These are phyloP conservation scores for Ustilago tritici DNA, from an alignment of 1,284 basidiomycete genomes.

Conservation along the genomic window DNA sequence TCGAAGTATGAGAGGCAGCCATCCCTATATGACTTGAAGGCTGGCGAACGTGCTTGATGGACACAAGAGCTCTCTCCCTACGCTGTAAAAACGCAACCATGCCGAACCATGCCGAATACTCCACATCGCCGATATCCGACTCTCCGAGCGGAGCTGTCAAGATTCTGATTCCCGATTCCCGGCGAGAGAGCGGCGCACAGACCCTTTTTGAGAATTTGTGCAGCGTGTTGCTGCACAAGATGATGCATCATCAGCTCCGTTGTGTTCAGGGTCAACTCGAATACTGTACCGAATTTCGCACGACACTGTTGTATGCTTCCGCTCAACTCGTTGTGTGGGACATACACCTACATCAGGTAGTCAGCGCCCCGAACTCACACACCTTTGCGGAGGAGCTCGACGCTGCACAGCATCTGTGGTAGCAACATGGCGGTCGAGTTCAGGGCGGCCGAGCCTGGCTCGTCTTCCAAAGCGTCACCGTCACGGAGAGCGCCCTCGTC, in stretches of 20 bases:
- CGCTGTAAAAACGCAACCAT: conserved; percentile 14
- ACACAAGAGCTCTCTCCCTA: not conserved
- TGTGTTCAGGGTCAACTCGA: not conserved
- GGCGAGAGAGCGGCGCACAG: conserved; percentile 3
- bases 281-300: not conserved
- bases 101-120: conserved; percentile 14
- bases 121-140: conserved; percentile 19
- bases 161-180: conserved; percentile 10
- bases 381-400: not conserved
- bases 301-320: not conserved
- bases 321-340: not conserved
- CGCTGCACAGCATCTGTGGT: not conserved
- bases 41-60: not conserved
- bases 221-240: conserved; percentile 5
- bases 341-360: not conserved
- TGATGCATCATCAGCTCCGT: conserved; percentile 2
- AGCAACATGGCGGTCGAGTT: not conserved
- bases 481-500: not conserved
- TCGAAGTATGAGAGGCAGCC: not conserved
- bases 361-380: not conserved
- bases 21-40: not conserved
- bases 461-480: conserved; percentile 3
- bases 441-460: not conserved
- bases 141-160: conserved; percentile 13
- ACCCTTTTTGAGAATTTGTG: not conserved